Evolutionary conservation across 1,284 basidiomycete species (phyloP), one percentile per base, ranked within the genome.

Genomic region (Moesziomyces sp.): DNA sequence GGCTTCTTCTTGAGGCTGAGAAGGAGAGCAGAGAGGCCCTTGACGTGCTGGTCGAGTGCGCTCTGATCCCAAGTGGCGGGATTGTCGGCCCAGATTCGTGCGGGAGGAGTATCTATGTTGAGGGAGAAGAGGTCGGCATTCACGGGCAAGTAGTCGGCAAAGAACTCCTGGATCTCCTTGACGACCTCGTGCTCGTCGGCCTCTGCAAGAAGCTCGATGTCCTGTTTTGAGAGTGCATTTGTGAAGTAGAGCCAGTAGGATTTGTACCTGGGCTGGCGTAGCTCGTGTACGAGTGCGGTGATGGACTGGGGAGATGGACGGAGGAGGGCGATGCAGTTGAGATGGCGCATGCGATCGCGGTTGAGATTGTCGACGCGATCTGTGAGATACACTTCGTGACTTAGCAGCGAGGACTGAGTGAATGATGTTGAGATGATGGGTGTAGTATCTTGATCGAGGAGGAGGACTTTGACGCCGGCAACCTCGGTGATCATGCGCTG

Each of bases 131-230:
- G 87, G 38, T 88, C 92, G 0, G 94, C 91, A 6, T 94, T 88
- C 60, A 82, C 62, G 13, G 81, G 81, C 34, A 81, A 59, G 28
- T 83, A 83, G 69, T 83, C 83, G 16, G 80, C 73, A 46, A 80
- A 83, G 69, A 74, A 82, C 51, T 83, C 71, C 14, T 61, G 58
- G 16, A 99, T 92, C 87, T 99, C 96, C 70, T 91, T 90, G 26
- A 99, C 96, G 16, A 97, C 92, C 84, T 98, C 95, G 75, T 94
- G 94, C 85, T 97, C 93, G 83, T 99, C 97, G 23, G 92, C 93
- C 77, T 93, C 92, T 0, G 97, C 97, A 57, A 99, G 88, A 13
- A 92, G 88, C 86, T 99, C 97, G 56, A 99, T 98, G 40, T 91
- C 89, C 4, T 89, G 88, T 86, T 98, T 99, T 66, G 89, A 92